Conservation (phyloP, 306 rosid species). For the Urtica urens region DNA sequence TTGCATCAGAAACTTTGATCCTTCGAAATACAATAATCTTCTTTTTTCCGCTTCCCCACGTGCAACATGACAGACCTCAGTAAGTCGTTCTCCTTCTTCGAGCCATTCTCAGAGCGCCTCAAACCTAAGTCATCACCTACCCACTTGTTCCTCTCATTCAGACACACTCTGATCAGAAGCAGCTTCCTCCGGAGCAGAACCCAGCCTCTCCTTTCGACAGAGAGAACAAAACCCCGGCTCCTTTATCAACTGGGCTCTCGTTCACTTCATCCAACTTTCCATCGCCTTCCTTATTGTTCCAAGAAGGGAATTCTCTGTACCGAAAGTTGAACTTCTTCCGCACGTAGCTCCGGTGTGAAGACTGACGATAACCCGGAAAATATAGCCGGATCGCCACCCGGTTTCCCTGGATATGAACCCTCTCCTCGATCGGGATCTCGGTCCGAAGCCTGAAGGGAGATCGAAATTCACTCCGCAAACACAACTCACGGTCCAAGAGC, state of each 20-base stretch:
- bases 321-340: slow-evolving; percentile 76
- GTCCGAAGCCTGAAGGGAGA: slow-evolving; percentile 81
- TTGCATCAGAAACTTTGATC: slow-evolving; percentile 60
- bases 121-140: slow-evolving; percentile 26
- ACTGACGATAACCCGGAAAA: slow-evolving; percentile 81
- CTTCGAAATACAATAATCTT: slow-evolving; percentile 38
- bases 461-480: slow-evolving; percentile 90
- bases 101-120: slow-evolving; percentile 30
- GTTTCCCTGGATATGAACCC: slow-evolving; percentile 87
- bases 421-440: slow-evolving; percentile 72
- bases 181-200: slow-evolving; percentile 35
- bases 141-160: slow-evolving; percentile 36
- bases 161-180: slow-evolving; percentile 21
- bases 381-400: too few relatives aligned
- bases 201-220: slow-evolving; percentile 47
- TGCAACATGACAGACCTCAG: slow-evolving; percentile 51
- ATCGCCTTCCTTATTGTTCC: slow-evolving; percentile 33
- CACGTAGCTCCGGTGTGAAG: slow-evolving; percentile 60
- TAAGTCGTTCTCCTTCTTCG: slow-evolving; percentile 61
- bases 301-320: slow-evolving; percentile 75
- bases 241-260: slow-evolving; percentile 50
- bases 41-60: slow-evolving; percentile 56
- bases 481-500: slow-evolving; percentile 94
- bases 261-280: slow-evolving; percentile 28
- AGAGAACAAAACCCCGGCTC: slow-evolving; percentile 68